phyloP scores from a whole-genome alignment of 2,329 filamentous ascomycete genomes.

The Cordyceps sp. region DNA sequence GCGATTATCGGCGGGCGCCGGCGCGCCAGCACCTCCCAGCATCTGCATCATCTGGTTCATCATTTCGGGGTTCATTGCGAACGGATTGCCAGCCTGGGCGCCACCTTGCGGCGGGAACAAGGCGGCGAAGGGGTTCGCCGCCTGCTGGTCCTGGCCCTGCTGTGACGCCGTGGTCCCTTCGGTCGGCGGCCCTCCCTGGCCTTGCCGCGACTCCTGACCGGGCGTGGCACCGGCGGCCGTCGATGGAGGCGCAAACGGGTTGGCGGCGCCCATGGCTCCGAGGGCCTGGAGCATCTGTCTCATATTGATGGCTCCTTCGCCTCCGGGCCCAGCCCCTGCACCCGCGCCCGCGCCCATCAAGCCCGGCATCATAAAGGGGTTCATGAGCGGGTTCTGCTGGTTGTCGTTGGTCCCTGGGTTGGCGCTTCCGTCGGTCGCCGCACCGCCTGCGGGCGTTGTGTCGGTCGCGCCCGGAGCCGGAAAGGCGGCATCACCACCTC shows the following conservation, averaged over 20 bases:
- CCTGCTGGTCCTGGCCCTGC: conserved; percentile 17
- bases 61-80: conserved; percentile 35
- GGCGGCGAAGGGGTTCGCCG: conserved; percentile 50
- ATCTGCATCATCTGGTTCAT: conserved; percentile 37
- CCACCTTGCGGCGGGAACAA: conserved; percentile 31
- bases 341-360: conserved; percentile 7
- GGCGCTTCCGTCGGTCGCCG: conserved; percentile 15
- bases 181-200: conserved; percentile 8
- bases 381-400: conserved; percentile 26
- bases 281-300: conserved; percentile 13
- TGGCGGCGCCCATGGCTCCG: conserved; percentile 12
- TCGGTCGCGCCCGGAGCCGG: conserved; percentile 87
- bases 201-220: conserved; percentile 9
- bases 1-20: conserved; percentile 58
- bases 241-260: conserved; percentile 16
- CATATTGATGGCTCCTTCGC: too few relatives aligned
- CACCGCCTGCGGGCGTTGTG: conserved; percentile 47
- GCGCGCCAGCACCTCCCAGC: conserved; percentile 20
- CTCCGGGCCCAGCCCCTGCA: conserved; percentile 2
- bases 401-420: too few relatives aligned
- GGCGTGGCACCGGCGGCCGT: conserved; percentile 7
- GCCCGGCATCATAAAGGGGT: conserved; percentile 14
- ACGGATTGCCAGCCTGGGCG: conserved; percentile 19
- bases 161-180: conserved; percentile 8
- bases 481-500: conserved; percentile 44